These are phyloP conservation scores for Blumeria hordei DNA, from an alignment of 2,329 filamentous ascomycete species.

Conservation along the genomic window DNA sequence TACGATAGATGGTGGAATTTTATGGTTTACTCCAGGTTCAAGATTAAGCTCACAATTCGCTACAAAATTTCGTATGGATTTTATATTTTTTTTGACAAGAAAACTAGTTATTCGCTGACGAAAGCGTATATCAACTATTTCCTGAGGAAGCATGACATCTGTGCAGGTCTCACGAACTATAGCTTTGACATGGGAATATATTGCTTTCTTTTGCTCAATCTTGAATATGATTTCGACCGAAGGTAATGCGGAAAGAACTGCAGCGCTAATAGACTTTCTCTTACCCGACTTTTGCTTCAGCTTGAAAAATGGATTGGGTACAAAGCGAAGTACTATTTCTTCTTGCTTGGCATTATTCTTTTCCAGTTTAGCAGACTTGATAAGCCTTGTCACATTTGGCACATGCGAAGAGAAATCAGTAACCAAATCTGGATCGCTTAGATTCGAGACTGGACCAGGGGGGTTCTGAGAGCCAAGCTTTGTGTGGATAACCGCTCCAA, in stretches of 20 bases:
- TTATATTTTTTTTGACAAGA: constrained; percentile 2
- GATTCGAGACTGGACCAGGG: background rate
- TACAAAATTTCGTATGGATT: constrained; percentile 7
- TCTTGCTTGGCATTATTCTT: constrained; percentile 1
- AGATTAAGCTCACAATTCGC: constrained; percentile 6
- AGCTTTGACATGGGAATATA: constrained; percentile 8
- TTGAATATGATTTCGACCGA: constrained; percentile 12
- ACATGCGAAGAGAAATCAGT: constrained; percentile 9
- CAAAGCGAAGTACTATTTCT: constrained; percentile 9
- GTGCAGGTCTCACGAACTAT: constrained; percentile 6
- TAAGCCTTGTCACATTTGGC: constrained; percentile 7
- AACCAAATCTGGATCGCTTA: background rate
- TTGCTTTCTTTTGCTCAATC: constrained; percentile 3
- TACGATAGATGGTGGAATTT: constrained; percentile 10
- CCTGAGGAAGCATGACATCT: constrained; percentile 14
- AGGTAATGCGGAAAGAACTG: constrained; percentile 11
- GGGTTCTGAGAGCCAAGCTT: background rate
- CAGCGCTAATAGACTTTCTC: constrained; percentile 4
- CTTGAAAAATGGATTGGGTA: constrained; percentile 12
- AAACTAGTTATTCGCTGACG: constrained; percentile 8
- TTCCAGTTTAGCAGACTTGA: background rate
- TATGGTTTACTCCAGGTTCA: constrained; percentile 3
- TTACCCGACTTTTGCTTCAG: background rate
- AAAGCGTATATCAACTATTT: constrained; percentile 13
- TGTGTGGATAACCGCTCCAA: constrained; percentile 9